Evolutionary conservation across 768 basidiomycete species (phyloP), one percentile per base, ranked within the genome.

Genomic region (Pleurotus tuber-regium): DNA sequence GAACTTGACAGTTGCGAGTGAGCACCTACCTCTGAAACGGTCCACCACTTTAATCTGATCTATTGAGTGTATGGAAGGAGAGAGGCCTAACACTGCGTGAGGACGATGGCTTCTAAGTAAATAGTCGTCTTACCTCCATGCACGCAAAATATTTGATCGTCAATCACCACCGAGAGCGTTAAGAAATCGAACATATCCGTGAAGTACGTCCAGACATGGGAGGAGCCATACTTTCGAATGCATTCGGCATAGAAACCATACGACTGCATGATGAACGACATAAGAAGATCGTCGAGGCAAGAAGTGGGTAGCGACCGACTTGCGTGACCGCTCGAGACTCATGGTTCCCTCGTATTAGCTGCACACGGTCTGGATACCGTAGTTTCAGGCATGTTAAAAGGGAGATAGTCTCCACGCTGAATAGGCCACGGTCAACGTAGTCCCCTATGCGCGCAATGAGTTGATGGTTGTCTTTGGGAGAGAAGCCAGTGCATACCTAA

Each of bases 141-240:
- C 8, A 99, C 96, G 61, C 97, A 99, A 68, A 99, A 98, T 78
- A 99, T 98, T 63, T 86, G 87, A 74, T 99, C 94, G 71, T 99
- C 97, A 61, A 99, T 98, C 55, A 99, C 97, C 51, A 96, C 95
- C 28, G 92, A 94, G 51, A 99, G 76, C 9, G 97, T 98, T 59
- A 99, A 71, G 74, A 94, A 99, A 75, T 99, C 97, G 69, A 99
- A 99, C 96, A 99, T 97, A 72, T 99, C 97, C 54, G 97, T 99
- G 63, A 99, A 98, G 69, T 98, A 98, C 23, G 92, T 94, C 97
- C 97, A 99, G 28, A 98, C 96, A 60, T 89, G 87, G 26, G 94
- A 86, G 2, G 91, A 87, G 50, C 94, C 95, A 61, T 99, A 99
- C 71, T 99, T 99, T 35, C 95, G 82, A 18, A 96, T 86, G 63